Conservation (phyloP, 805 yeast genomes). For the Cyberlindnera petersonii region DNA sequence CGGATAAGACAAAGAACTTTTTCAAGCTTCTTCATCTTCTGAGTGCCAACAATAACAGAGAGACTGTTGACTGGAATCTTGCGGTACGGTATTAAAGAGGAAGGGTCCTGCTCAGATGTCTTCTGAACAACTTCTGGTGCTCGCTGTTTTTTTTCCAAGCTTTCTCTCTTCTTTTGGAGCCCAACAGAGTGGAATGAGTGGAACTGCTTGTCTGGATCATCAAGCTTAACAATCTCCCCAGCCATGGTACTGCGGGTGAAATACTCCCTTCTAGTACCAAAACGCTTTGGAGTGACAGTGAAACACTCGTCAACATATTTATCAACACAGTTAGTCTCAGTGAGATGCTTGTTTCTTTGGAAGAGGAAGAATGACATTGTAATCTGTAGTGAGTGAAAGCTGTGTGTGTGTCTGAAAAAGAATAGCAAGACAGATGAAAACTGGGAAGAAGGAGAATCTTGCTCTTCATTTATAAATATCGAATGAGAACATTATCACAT, state of each 20-base stretch:
- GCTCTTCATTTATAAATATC: no score
- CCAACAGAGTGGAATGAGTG: no score
- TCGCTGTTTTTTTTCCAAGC: no score
- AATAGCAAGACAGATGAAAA: no score
- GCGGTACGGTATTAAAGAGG: neutral
- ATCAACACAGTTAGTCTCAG: no score
- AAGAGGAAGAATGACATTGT: no score
- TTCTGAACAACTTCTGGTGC: neutral
- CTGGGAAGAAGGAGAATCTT: no score
- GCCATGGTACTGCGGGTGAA: slow-evolving; percentile 4
- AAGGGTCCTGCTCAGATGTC: neutral
- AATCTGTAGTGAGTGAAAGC: no score
- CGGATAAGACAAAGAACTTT: neutral
- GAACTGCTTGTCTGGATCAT: slow-evolving; percentile 3
- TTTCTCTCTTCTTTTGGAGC: no score
- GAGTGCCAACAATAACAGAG: neutral
- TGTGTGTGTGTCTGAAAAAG: no score
- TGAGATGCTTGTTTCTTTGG: no score
- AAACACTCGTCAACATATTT: neutral
- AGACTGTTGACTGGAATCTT: neutral
- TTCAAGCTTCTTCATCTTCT: neutral
- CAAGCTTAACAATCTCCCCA: slow-evolving; percentile 2
- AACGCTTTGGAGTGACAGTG: slow-evolving; percentile 3
- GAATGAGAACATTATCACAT: no score
- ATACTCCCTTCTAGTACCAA: neutral